Base-by-base conservation (phyloP, 1,284 basidiomycete genomes). In the Naganishia albida region DNA sequence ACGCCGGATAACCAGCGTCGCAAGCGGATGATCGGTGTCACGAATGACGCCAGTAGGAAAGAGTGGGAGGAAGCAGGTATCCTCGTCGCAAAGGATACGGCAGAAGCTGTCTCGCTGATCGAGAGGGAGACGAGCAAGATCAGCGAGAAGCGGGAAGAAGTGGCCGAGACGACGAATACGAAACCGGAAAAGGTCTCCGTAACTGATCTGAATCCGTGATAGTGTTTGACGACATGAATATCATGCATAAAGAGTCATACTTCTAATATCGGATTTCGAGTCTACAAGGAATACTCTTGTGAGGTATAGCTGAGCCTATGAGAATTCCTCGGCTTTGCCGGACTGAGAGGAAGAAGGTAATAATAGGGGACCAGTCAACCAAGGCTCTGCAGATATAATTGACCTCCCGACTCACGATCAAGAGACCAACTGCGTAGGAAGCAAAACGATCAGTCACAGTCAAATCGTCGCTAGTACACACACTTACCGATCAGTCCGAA, bases 401-500 rank as follows among this genome's bases (percentile, higher is more conserved):
- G 28, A 18, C 7, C 6, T 3, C 34, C 16, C 8, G 42, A 43
- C 77, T 73, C 62, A 80, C 78, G 49, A 81, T 72, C n/a, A 80
- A 75, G 49, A 81, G 73, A 48, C 77, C 79, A 65, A 80, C 79
- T 78, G 72, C 53, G 66, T 65, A 28, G 55, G 39, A 20, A 62
- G 63, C 18, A 16, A 39, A 26, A 26, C 28, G 23, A 60, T 71
- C 59, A 72, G 70, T 15, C 20, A 38, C 48, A 66, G 44, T 12
- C 1, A 15, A 20, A 30, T 64, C 39, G 3, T 18, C 51, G 25
- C 40, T 43, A 3, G 20, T 23, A 39, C 13, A 12, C 12, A 10
- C n/a, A 84, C 88, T 69, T 70, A 92, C 90, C 90, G 73, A 94
- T 95, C 69, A 95, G 81, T 25, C 93, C 93, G 74, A 95, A 95